These are phyloP conservation scores for Trichosanthes truncata DNA, from an alignment of 306 rosid genomes.

Conservation along the genomic window DNA sequence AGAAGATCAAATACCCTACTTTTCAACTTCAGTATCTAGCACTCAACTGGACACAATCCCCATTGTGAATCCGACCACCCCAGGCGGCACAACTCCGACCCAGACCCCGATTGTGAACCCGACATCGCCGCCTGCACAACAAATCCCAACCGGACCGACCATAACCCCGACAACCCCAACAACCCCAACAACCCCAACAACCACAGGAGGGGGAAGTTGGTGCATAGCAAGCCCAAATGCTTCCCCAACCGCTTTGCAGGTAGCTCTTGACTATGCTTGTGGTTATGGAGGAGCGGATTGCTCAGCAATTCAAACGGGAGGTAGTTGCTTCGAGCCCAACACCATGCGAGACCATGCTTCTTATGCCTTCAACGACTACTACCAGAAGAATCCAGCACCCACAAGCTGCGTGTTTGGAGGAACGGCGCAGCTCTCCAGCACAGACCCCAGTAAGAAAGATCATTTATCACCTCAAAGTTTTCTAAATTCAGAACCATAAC, in stretches of 20 bases:
- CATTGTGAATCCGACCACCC: conserved; percentile 50
- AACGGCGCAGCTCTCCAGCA: conserved; percentile 51
- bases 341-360: conserved; percentile 74
- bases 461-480: not conserved
- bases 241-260: conserved; percentile 65
- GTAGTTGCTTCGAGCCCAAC: conserved; percentile 66
- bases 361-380: conserved; percentile 77
- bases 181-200: conserved; percentile 27
- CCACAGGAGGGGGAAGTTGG: conserved; percentile 62
- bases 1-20: conserved; percentile 32
- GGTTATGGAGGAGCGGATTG: conserved; percentile 90
- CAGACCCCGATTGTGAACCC: conserved; percentile 39
- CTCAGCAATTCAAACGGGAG: conserved; percentile 53
- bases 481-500: not conserved
- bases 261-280: conserved; percentile 88
- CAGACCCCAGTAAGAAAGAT: conserved; percentile 73
- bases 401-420: conserved; percentile 83
- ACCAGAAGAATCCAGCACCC: conserved; percentile 73
- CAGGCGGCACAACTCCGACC: conserved; percentile 4
- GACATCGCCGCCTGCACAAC: conserved; percentile 12
- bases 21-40: conserved; percentile 31
- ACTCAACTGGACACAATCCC: conserved; percentile 56
- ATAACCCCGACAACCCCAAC: conserved; percentile 20
- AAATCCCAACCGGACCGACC: conserved; percentile 24
- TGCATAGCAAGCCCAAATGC: conserved; percentile 63